Base-by-base conservation (phyloP, 345 rosid genomes). In the Salix udensis region DNA sequence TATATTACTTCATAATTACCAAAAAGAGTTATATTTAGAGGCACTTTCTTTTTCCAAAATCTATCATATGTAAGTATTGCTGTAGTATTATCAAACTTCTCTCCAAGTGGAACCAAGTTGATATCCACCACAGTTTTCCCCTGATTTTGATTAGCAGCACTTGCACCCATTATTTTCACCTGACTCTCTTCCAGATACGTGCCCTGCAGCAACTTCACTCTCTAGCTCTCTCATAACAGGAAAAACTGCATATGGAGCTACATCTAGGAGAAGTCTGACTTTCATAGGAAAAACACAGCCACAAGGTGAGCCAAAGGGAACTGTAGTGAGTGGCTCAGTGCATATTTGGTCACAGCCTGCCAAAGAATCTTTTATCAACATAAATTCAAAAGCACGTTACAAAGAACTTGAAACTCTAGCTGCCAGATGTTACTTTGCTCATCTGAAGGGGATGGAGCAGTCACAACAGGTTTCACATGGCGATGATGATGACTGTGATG, bases 281-380 rank as follows among this genome's bases (percentile, higher is more conserved):
- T 91, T 94, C 97, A 96, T 94, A 55, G 99, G 99, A 83, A 88
- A 88, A 52, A 96, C 97, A 82, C 99, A 94, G 65, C 97, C 98
- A 82, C 99, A 96, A 65, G 99, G 97, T 78, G 97, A 94, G 77
- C 97, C 98, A 76, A 77, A 96, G 68, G 97, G 96, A 78, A 95
- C 68, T 77, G 97, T 80, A 67, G 98, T 94, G 78, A 94, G 92
- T 67, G 99, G 99, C 77, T 94, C 99, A 75, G 71, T 88, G 61
- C 99, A 96, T 60, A 86, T 79, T 85, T 94, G 97, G 80, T 89
- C 94, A 78, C 99, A 96, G 72, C 94, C 99, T 96, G 90, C 83
- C 65, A 83, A 68, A 79, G 53, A 68, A 67, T 76, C 61, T 58
- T 55, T 72, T 21, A 74, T 82, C 70, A 85, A 74, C 68, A 82